Conservation (phyloP, 345 rosid genomes). For the Eucalyptus microcorys region DNA sequence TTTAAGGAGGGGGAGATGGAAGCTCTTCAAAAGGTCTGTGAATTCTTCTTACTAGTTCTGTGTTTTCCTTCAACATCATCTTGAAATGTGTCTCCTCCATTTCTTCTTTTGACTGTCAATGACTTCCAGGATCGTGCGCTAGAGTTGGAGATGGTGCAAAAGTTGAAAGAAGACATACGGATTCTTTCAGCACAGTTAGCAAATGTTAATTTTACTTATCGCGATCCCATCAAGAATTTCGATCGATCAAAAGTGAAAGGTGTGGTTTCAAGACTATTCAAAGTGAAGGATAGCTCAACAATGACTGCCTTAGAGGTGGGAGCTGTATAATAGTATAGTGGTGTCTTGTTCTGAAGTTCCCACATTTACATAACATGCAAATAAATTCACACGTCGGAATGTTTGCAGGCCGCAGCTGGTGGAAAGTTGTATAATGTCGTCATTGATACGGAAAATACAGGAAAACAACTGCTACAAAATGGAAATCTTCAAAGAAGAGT, state of each 20-base stretch:
- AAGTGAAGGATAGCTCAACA: constrained; percentile 71
- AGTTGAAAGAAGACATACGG: constrained; percentile 67
- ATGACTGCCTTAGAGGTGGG: constrained; percentile 94
- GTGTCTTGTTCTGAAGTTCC: background rate
- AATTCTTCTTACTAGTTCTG: background rate
- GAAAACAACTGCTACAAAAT: constrained; percentile 87
- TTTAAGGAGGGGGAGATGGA: constrained; percentile 80
- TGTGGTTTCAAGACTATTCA: constrained; percentile 83
- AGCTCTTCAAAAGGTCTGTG: constrained; percentile 66
- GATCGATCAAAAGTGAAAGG: constrained; percentile 95
- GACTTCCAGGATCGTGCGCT: constrained; percentile 55
- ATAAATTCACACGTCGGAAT: background rate
- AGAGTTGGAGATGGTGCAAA: constrained; percentile 57
- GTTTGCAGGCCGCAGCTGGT: constrained; percentile 80
- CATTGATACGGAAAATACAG: constrained; percentile 88
- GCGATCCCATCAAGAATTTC: constrained; percentile 80
- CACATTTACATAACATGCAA: background rate
- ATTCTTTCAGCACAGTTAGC: constrained; percentile 63
- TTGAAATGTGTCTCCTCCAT: background rate
- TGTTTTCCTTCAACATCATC: background rate
- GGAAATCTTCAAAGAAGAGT: constrained; percentile 89
- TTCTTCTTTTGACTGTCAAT: background rate
- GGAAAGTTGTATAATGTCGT: constrained; percentile 85
- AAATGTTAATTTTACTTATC: constrained; percentile 75
- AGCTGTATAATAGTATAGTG: background rate